Evolutionary conservation across 129 eudicot genomes (phyloP), one percentile per base, ranked within the genome.

Genomic region (Ambrosia artemisiifolia): DNA sequence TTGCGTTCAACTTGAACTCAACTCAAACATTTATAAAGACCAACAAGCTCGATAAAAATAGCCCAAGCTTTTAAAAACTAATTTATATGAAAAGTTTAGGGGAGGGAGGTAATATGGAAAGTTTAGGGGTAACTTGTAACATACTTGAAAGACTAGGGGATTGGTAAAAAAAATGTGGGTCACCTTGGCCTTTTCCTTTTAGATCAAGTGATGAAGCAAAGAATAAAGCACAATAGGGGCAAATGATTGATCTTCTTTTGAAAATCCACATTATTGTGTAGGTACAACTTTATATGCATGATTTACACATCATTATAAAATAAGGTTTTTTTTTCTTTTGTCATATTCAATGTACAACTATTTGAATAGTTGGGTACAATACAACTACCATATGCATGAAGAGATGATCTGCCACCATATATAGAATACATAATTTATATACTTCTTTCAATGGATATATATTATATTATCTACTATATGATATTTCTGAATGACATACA

Each of bases 401-500:
- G 7, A 63, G 3, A 63, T 63, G 9, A 47, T n/a, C 32, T 70
- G 38, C 30, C 65, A 63, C 32, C 71, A 70, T 16, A 57, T 24
- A 53, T 65, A 71, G 61, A 77, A 66, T 53, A 77, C 70, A 60
- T 48, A 77, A 49, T 62, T 63, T 78, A 78, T 78, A 63, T 63
- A 78, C 77, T 70, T 78, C 30, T 78, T 63, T 70, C 24, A 70
- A 71, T 51, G 72, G 62, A 64, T 32, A 50, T 35, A 53, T 51
- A 70, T 12, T 38, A 38, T 38, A 38, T 7, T 53, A 65, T 75
- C 63, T 28, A 67, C 50, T 76, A 46, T 68, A 76, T 76, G 57
- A 43, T 57, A 78, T 77, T 63, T 63, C 67, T 63, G 63, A 63
- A 84, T 76, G 50, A 62, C 72, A 70, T 72, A 63, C 65, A 70